phyloP scores from a whole-genome alignment of 2,329 filamentous ascomycete genomes.

The Chalaropsis ovoidea region DNA sequence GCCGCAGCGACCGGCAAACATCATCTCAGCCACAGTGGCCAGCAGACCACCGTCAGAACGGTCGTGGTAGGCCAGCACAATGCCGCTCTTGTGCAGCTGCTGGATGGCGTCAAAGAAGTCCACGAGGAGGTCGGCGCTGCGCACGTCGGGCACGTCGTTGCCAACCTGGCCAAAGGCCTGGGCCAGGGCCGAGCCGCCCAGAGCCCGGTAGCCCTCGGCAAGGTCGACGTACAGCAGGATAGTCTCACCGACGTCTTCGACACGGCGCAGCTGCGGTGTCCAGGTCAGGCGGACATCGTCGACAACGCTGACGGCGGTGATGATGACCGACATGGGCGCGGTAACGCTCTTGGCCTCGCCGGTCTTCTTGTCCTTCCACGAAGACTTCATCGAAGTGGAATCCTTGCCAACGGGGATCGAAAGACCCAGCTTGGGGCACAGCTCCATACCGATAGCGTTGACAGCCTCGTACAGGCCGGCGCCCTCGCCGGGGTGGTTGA shows the following conservation, averaged over 20 bases:
- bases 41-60: constrained; percentile 86
- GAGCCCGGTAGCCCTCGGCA: constrained; percentile 63
- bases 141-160: constrained; percentile 74
- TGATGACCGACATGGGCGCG: constrained; percentile 79
- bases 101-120: constrained; percentile 85
- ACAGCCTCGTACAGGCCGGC: constrained; percentile 90
- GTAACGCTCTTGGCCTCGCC: constrained; percentile 73
- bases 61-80: constrained; percentile 89
- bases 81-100: constrained; percentile 48
- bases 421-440: constrained; percentile 82
- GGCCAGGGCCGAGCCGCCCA: constrained; percentile 84
- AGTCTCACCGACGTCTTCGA: constrained; percentile 81
- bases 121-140: constrained; percentile 66
- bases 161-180: constrained; percentile 84
- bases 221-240: constrained; percentile 86
- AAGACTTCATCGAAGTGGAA: constrained; percentile 97
- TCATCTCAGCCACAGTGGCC: constrained; percentile 90
- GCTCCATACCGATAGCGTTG: constrained; percentile 80
- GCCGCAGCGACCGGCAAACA: constrained; percentile 89
- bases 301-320: constrained; percentile 82
- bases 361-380: constrained; percentile 65
- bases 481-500: constrained; percentile 82
- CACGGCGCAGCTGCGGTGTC: constrained; percentile 76
- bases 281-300: constrained; percentile 76
- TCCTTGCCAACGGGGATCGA: constrained; percentile 96